Evolutionary conservation across 2,329 filamentous ascomycete species (phyloP), one percentile per base, ranked within the genome.

Genomic region (Aspergillus japonicus): DNA sequence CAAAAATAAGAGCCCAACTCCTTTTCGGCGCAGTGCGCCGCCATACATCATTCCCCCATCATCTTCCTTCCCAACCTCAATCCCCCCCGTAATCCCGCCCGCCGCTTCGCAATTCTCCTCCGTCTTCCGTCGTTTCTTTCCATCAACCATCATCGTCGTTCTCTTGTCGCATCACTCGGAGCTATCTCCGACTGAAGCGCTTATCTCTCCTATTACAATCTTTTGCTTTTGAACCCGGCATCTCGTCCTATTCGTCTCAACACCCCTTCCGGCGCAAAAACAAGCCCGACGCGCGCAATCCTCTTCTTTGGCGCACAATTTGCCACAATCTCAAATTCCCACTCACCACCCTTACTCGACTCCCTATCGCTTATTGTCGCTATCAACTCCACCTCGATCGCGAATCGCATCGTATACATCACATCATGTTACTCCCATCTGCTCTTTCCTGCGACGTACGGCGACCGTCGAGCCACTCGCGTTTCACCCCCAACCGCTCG

Each of bases 91-190:
- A 16, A 35, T 35, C 16, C 39, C 39, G 39, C 39, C 39, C 66
- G 49, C 50, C 19, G 23, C 52, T 42, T 42, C 39, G 39, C 39
- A 42, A 42, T 16, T 42, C 39, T 42, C 39, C 39, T 42, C 39
- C 39, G 39, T 16, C 39, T 44, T 44, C 39, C 39, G 14, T 44
- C 39, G 16, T 5, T 42, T 42, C 39, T 10, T 1, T 57, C 83
- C 85, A 10, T 76, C 80, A 33, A 83, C 83, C 50, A 81, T 89
- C 55, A 88, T 44, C 39, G 26, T 48, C 42, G 12, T 12, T 47
- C 42, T 49, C 44, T 57, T 21, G 1, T 86, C 66, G 71, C 68
- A 68, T 68, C 60, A 23, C 52, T 62, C 64, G 69, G 68, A 69
- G 65, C 42, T 35, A 21, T 48, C 64, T 59, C 24, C 63, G 55